These are phyloP conservation scores for Lipomyces yamadae DNA, from an alignment of 805 yeast genomes.

Conservation along the genomic window DNA sequence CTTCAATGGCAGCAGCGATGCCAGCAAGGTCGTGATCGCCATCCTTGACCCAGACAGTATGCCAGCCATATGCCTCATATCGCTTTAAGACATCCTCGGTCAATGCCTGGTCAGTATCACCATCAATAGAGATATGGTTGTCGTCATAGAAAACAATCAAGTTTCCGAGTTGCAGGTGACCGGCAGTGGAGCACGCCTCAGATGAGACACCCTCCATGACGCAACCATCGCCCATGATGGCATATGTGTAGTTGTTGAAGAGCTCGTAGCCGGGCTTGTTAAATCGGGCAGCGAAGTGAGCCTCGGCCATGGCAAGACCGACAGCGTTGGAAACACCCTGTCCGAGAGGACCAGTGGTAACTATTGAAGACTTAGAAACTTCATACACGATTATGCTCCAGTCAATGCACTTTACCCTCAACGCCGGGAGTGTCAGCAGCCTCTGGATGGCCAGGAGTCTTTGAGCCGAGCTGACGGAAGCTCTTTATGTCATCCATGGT, in stretches of 20 bases:
- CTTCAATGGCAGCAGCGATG: slow-evolving; percentile 72
- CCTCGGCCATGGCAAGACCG: slow-evolving; percentile 94
- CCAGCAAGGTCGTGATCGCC: slow-evolving; percentile 81
- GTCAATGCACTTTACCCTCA: slow-evolving; percentile 55
- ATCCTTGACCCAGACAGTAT: slow-evolving; percentile 72
- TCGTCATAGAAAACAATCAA: slow-evolving; percentile 95
- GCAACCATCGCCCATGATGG: slow-evolving; percentile 95
- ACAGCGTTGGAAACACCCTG: slow-evolving; percentile 97
- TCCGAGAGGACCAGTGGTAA: slow-evolving; percentile 98
- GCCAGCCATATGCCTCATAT: slow-evolving; percentile 94
- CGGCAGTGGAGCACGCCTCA: slow-evolving; percentile 94
- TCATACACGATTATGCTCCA: not conserved
- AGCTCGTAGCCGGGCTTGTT: slow-evolving; percentile 82
- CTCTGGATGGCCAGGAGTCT: slow-evolving; percentile 98
- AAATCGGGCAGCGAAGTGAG: slow-evolving; percentile 87
- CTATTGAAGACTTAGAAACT: slow-evolving; percentile 9
- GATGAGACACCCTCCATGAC: slow-evolving; percentile 97
- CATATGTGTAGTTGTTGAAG: slow-evolving; percentile 76
- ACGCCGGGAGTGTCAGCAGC: slow-evolving; percentile 80
- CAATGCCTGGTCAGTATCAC: slow-evolving; percentile 85
- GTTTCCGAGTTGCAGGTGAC: slow-evolving; percentile 91
- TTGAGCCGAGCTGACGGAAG: slow-evolving; percentile 88
- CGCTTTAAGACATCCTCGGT: slow-evolving; percentile 88
- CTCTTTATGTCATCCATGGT: slow-evolving; percentile 83
- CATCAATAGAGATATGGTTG: slow-evolving; percentile 96